Evolutionary conservation across 148 eudicot species (phyloP), one percentile per base, ranked within the genome.

Genomic region (Arctostaphylos glauca): DNA sequence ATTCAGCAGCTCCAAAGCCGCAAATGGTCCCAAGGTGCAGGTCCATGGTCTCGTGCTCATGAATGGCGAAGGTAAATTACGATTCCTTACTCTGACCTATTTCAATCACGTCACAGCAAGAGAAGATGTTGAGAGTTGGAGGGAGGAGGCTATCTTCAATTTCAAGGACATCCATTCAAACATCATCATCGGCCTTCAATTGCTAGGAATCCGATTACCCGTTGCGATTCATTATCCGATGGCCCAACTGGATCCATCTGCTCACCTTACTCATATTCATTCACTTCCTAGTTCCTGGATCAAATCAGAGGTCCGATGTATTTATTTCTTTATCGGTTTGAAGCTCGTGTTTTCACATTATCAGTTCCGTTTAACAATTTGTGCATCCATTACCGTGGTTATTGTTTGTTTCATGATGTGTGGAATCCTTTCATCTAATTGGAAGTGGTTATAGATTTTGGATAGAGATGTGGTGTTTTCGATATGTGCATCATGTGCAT

Each of bases 71-170:
- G 38, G 1, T 31, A 31, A 31, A 31, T 31, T 31, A 31, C 38
- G 38, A 31, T 31, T 31, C 38, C 38, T 31, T 31, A 31, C 38
- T 31, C 1, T 31, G 38, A 31, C 38, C 38, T 31, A 31, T n/a
- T n/a, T n/a, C n/a, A n/a, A n/a, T n/a, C n/a, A n/a, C n/a, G n/a
- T n/a, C n/a, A n/a, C n/a, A n/a, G n/a, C n/a, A 62, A n/a, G 47
- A 56, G 81, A 62, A 47, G 58, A 80, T 80, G 82, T 64, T 80
- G 82, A 80, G 74, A 25, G 46, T 64, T 48, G 82, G 74, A 23
- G 82, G 74, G 72, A 80, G 59, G 74, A 80, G 75, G 75, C 46
- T 80, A 1, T 66, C 82, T 16, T 67, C 82, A 4, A 13, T 67
- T 1, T 31, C 82, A 38, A 31, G 75, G 82, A 23, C 75, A 41